These are phyloP conservation scores for Agaricus blazei DNA, from an alignment of 768 basidiomycete genomes.

Conservation along the genomic window DNA sequence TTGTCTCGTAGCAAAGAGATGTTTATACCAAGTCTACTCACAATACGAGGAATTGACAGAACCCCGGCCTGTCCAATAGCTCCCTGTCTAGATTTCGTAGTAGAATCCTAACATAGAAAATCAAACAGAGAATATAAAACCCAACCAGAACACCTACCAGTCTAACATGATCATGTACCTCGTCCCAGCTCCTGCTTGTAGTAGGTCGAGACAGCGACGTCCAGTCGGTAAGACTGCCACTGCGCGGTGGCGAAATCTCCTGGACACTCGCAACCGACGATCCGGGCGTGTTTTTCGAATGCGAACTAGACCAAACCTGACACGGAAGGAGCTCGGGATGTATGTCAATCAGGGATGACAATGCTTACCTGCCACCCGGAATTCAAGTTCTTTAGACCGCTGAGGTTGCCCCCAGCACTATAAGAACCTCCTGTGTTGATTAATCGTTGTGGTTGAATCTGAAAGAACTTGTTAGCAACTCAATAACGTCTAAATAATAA, in stretches of 20 bases:
- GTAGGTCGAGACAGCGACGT: constrained; percentile 48
- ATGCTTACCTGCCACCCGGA: constrained; percentile 63
- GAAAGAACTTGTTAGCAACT: constrained; percentile 5
- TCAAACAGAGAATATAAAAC: not conserved
- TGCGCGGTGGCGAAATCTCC: constrained; percentile 40
- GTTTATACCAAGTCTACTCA: not conserved
- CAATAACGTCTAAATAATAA: not conserved
- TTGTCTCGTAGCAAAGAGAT: no score
- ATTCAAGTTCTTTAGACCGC: constrained; percentile 46
- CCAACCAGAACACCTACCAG: not conserved
- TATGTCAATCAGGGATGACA: not conserved
- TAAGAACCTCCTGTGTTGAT: constrained; percentile 34
- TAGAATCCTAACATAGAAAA: not conserved
- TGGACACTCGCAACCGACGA: constrained; percentile 53
- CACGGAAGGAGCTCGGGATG: constrained; percentile 13
- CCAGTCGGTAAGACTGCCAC: constrained; percentile 38
- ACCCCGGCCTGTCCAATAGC: constrained; percentile 5
- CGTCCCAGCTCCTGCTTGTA: constrained; percentile 56
- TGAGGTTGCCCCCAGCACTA: constrained; percentile 41
- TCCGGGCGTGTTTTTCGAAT: constrained; percentile 53
- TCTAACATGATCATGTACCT: constrained; percentile 17
- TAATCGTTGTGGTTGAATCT: constrained; percentile 42
- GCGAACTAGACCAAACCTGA: constrained; percentile 62
- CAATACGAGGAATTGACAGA: constrained; percentile 6
- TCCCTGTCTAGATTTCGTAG: constrained; percentile 1